Evolutionary conservation across 2,329 filamentous ascomycete species (phyloP), one percentile per base, ranked within the genome.

Genomic region (Trichoderma cornu-damae): DNA sequence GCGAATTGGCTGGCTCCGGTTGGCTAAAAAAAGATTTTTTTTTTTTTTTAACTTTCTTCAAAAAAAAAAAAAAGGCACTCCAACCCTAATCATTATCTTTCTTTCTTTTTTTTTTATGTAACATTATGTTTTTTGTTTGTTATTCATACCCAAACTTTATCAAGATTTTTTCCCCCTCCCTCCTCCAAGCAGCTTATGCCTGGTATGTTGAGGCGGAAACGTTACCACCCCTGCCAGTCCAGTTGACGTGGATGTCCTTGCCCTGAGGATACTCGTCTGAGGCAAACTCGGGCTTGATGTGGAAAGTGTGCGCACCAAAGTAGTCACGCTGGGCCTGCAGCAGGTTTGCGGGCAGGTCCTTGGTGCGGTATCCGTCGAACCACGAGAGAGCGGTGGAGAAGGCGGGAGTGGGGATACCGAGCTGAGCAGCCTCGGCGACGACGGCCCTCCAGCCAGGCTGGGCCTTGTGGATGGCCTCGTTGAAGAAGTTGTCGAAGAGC

Each of bases 401-500:
- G 69, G 90, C 90, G 40, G 94, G 94, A 57, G 90, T 94, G 65
- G 94, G 94, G 72, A 99, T 95, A 77, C 94, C 94, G 77, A 95
- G 90, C 63, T 95, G 83, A 63, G 93, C 92, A 66, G 89, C 84
- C 86, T 96, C 95, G 79, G 88, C 83, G 67, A 99, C 88, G 64
- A 96, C 87, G 72, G 91, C 86, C 81, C 89, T 86, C 91, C 91
- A 96, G 72, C 91, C 91, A 61, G 82, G 82, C 82, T 99, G 94
- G 60, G 94, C 94, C 72, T 87, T 89, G 86, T 96, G 88, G 77
- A 99, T 99, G 69, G 94, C 94, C 80, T 94, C 90, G 84, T 96
- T 96, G 89, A 99, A 99, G 87, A 99, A 99, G 75, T 96, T 89
- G 75, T 96, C 90, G 77, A 97, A 99, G 67, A 99, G 85, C 67